Conservation (phyloP, 2,329 filamentous ascomycete species). For the Penicillium sp. region DNA sequence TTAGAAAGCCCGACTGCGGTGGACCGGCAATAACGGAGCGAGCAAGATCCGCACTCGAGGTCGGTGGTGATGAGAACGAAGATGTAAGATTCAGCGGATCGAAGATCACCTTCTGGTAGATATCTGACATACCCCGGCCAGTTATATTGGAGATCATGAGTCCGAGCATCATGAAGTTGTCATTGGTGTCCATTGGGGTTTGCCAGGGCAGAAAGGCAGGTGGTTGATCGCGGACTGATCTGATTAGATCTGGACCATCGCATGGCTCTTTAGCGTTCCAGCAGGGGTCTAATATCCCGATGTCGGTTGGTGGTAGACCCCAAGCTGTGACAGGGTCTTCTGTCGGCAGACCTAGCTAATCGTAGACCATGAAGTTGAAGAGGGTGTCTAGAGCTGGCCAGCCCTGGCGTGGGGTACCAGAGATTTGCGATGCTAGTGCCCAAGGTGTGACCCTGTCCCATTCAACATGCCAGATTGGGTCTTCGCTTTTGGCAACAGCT, state of each 20-base stretch:
- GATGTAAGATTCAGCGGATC: conserved; percentile 45
- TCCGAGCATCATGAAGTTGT: conserved; percentile 41
- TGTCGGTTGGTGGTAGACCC: conserved; percentile 26
- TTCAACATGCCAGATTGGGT: conserved; percentile 25
- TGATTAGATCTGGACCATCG: conserved; percentile 27
- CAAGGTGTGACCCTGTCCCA: conserved; percentile 53
- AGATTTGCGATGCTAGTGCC: conserved; percentile 49
- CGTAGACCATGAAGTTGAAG: neutral
- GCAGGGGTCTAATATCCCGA: conserved; percentile 10
- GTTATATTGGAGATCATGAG: conserved; percentile 49
- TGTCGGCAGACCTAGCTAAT: conserved; percentile 1
- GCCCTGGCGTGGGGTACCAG: conserved; percentile 37
- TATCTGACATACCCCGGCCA: conserved; percentile 40
- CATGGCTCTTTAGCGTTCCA: conserved; percentile 10
- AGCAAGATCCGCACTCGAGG: conserved; percentile 14
- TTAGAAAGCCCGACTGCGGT: neutral
- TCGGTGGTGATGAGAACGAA: conserved; percentile 40
- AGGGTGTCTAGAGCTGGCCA: conserved; percentile 25
- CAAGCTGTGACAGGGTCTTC: conserved; percentile 20
- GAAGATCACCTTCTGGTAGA: conserved; percentile 45
- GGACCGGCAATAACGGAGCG: conserved; percentile 20
- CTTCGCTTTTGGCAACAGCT: conserved; percentile 3
- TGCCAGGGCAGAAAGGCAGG: conserved; percentile 48
- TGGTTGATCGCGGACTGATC: conserved; percentile 30
- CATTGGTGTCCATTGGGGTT: conserved; percentile 53